phyloP scores from a whole-genome alignment of 768 basidiomycete species.

The Suillus occidentalis region DNA sequence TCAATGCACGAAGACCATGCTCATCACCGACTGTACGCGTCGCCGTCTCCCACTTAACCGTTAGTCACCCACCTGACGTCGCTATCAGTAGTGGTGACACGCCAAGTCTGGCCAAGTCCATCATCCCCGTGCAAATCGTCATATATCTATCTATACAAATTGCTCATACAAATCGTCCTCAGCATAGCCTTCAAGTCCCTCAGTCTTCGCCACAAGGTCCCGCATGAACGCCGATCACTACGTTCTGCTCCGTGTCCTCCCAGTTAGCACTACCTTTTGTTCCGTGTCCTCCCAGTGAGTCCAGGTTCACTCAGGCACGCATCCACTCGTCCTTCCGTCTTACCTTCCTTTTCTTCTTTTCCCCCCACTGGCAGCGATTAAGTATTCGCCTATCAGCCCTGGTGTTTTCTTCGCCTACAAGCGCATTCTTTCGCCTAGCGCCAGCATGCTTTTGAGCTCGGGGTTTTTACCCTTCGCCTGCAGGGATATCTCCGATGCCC shows the following conservation, averaged over 20 bases:
- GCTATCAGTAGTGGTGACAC: background rate
- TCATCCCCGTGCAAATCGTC: too few relatives aligned
- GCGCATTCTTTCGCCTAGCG: too few relatives aligned
- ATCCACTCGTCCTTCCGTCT: background rate
- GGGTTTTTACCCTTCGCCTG: background rate
- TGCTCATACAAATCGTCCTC: too few relatives aligned
- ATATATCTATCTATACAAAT: too few relatives aligned
- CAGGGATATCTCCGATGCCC: background rate
- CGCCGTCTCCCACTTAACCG: too few relatives aligned
- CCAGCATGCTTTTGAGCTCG: background rate
- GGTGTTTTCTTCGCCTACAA: background rate
- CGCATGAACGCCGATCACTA: background rate
- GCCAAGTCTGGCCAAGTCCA: too few relatives aligned
- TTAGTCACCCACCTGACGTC: background rate
- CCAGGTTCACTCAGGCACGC: background rate
- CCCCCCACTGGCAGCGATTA: background rate
- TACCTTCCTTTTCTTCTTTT: background rate
- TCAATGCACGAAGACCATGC: too few relatives aligned
- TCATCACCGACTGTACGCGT: background rate
- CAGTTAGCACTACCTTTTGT: background rate
- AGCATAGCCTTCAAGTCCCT: too few relatives aligned
- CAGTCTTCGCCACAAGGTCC: background rate
- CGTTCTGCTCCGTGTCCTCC: background rate
- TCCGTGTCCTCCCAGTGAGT: background rate
- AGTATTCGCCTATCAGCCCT: background rate